Evolutionary conservation across 371 early-diverging fungal species (phyloP), one percentile per base, ranked within the genome.

Genomic region (Rhizopus arrhizus): DNA sequence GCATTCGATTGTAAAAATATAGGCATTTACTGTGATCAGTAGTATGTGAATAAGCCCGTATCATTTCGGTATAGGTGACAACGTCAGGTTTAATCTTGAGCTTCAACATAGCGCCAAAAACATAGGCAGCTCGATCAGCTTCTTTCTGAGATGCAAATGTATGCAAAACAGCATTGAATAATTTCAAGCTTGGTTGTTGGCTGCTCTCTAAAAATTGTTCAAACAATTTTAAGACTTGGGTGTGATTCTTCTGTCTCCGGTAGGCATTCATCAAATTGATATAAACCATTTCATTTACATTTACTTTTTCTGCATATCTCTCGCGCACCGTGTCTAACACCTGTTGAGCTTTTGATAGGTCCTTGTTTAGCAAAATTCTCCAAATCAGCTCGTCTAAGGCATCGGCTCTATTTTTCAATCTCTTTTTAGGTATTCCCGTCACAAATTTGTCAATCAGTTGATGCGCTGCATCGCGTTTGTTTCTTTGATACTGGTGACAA

Each of bases 111-210:
- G 80, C 31, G 6, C 75, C 68, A 22, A 61, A 69, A 50, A 81
- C 75, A 31, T 66, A 62, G 0, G 48, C 16, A 2, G 83, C 72
- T 36, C 70, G 70, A 10, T 73, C 75, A 3, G 46, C 51, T 29
- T 67, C 65, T 3, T 73, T 74, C 29, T 66, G 72, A 15, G 75
- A 72, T 16, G 81, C 73, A 65, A 76, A 77, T 10, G 80, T 64
- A 15, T 82, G 74, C 15, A 85, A 49, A 9, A 72, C 64, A 0
- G 73, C 63, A 66, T 82, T 85, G 53, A 79, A 83, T n/a, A 75
- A 65, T 57, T 57, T 62, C 31, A 69, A 56, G 16, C 73, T 66
- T 8, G 81, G 83, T 32, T 63, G 63, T 13, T 68, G 53, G 1
- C 59, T 64, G 12, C 65, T 71, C 35, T 64, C 52, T 42, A 80